Evolutionary conservation across 176 grass and related monocot species (phyloP).

Genomic region (Phyllostachys edulis): DNA sequence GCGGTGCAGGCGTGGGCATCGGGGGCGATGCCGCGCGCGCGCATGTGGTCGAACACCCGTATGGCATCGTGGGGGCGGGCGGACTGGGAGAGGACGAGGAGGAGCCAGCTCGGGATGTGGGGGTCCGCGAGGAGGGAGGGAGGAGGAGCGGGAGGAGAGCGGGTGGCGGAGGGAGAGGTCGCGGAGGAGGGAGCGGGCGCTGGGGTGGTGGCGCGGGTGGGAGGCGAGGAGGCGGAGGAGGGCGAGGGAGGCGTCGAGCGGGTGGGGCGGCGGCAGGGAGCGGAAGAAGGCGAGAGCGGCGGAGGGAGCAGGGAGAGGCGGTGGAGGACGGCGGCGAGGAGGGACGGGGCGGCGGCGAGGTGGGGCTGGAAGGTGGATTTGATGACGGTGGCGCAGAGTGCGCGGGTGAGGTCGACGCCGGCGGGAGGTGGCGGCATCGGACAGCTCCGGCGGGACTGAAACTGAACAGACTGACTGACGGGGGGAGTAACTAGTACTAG

Average conservation of each 20-base stretch:
- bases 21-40: constrained; percentile 31
- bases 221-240: constrained; percentile 36
- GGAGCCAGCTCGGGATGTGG: constrained; percentile 41
- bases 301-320: constrained; percentile 32
- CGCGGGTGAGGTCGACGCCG: constrained; percentile 21
- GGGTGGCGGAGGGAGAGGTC: not conserved
- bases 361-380: constrained; percentile 24
- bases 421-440: not conserved
- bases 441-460: not conserved
- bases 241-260: constrained; percentile 36
- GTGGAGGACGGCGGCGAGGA: not conserved
- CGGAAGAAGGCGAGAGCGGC: constrained; percentile 38
- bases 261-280: constrained; percentile 32
- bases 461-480: too few species aligned
- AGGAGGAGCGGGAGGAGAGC: not conserved
- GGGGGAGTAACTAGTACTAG: too few species aligned
- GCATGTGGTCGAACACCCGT: constrained; percentile 48
- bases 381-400: constrained; percentile 34
- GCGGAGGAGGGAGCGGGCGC: constrained; percentile 24
- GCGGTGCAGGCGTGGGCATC: constrained; percentile 62
- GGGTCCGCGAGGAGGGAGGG: constrained; percentile 38
- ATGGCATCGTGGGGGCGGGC: constrained; percentile 24
- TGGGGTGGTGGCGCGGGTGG: constrained; percentile 37
- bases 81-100: constrained; percentile 28
- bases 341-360: not conserved